phyloP scores from a whole-genome alignment of 1,284 basidiomycete genomes.

The Pseudozyma sp. region DNA sequence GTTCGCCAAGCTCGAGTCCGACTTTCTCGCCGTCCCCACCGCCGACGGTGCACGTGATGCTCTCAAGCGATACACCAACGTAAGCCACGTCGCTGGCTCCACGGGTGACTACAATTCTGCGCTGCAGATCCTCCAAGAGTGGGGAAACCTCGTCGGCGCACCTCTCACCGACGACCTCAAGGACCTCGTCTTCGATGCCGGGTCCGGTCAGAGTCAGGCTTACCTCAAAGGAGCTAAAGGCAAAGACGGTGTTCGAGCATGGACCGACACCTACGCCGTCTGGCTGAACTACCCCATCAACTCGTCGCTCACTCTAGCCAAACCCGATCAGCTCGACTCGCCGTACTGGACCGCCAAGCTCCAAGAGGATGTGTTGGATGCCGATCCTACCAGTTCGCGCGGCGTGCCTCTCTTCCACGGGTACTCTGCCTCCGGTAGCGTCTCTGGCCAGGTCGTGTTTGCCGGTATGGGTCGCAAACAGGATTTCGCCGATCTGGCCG shows the following conservation, averaged over 20 bases:
- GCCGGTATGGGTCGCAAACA: constrained; percentile 83
- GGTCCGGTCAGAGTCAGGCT: constrained; percentile 47
- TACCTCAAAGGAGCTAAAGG: constrained; percentile 39
- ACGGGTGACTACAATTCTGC: constrained; percentile 54
- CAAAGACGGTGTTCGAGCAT: constrained; percentile 50
- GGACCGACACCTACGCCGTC: constrained; percentile 66
- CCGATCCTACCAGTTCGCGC: constrained; percentile 70
- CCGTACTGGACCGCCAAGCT: constrained; percentile 76
- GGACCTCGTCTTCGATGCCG: constrained; percentile 62
- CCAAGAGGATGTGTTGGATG: constrained; percentile 68
- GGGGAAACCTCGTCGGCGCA: constrained; percentile 58
- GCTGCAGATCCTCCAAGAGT: constrained; percentile 53
- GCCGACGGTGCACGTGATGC: constrained; percentile 48
- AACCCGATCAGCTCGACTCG: constrained; percentile 42
- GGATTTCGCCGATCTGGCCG: constrained; percentile 74
- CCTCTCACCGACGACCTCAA: constrained; percentile 41
- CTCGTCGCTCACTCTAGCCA: constrained; percentile 55
- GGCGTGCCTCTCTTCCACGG: constrained; percentile 71
- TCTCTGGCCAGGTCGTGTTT: constrained; percentile 78
- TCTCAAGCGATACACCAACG: constrained; percentile 56
- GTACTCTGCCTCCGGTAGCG: constrained; percentile 68
- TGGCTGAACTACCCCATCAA: constrained; percentile 65
- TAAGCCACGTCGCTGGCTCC: constrained; percentile 58
- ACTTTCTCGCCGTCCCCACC: constrained; percentile 44
- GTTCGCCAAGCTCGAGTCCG: constrained; percentile 42